Evolutionary conservation across 2,329 filamentous ascomycete species (phyloP), one percentile per base, ranked within the genome.

Genomic region (Diaporthe velutina): DNA sequence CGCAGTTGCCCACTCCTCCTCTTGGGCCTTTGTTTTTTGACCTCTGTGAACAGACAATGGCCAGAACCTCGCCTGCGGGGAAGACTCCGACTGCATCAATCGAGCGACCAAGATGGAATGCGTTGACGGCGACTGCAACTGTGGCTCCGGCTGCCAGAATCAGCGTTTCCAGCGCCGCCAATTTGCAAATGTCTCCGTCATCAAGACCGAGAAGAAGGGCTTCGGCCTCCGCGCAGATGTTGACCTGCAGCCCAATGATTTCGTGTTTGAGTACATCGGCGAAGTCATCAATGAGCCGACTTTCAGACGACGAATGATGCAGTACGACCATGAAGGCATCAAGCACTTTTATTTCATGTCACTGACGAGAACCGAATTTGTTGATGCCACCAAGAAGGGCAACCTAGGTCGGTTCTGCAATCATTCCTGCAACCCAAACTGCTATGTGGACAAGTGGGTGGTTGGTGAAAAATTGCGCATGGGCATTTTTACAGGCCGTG

Each of bases 321-420:
- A 97, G 80, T 99, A 99, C 84, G 95, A 98, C 81, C 90, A 97
- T 64, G 95, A 98, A 83, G 96, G 96, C 76, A 98, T 99, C 88
- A 98, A 97, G 84, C 97, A 99, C 85, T 99, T 99, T 84, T 99
- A 99, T 85, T 99, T 99, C 87, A 99, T 99, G 97, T 98, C 97
- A 38, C 92, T 99, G 76, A 98, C 92, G 81, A 98, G 98, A 83
- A 94, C 93, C 80, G 97, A 98, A 83, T 99, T 98, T 81, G 95
- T 99, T 75, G 97, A 99, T 85, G 97, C 97, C 30, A 99, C 97
- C 13, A 98, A 97, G 82, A 98, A 95, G 83, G 97, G 97, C 68
- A 98, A 98, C 79, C 90, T 99, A 8, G 97, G 96, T 70, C 93
- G 97, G 40, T 99, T 99, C 82, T 99, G 97, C 90, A 99, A 99